These are phyloP conservation scores for Rhododendron griersonianum DNA, from an alignment of 148 eudicot species.

Conservation along the genomic window DNA sequence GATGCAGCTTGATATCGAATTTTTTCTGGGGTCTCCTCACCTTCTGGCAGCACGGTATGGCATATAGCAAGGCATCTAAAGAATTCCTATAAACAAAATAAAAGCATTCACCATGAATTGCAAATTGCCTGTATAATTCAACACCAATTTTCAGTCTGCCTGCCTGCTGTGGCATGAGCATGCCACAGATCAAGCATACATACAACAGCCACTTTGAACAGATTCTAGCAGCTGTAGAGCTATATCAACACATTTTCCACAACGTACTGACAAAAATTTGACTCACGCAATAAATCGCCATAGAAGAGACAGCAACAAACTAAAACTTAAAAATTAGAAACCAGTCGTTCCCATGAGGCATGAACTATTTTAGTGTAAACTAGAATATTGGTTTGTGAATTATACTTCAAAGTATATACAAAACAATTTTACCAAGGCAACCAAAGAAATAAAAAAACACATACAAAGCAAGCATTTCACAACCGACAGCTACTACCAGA, in stretches of 20 bases:
- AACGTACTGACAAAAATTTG: background rate
- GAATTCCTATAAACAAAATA: conserved; percentile 60
- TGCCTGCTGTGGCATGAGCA: background rate
- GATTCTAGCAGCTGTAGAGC: background rate
- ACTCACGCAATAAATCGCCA: background rate
- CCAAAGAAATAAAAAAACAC: background rate
- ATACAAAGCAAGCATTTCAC: background rate
- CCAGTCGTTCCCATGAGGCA: background rate
- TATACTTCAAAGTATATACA: background rate
- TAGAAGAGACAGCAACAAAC: background rate
- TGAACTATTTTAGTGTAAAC: background rate
- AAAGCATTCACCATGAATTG: conserved; percentile 5
- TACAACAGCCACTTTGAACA: background rate
- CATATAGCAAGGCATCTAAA: conserved; percentile 98
- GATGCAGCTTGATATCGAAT: conserved; percentile 95
- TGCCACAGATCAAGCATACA: background rate
- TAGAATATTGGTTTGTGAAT: background rate
- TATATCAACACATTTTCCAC: background rate
- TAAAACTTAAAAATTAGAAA: background rate
- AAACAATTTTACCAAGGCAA: background rate
- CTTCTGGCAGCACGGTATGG: conserved; percentile 98
- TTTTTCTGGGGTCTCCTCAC: conserved; percentile 91
- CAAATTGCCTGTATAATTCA: background rate
- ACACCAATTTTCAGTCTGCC: background rate
- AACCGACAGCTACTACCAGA: background rate